Evolutionary conservation across 1,284 basidiomycete genomes (phyloP), one percentile per base, ranked within the genome.

Genomic region (Apiotrichum domesticum): DNA sequence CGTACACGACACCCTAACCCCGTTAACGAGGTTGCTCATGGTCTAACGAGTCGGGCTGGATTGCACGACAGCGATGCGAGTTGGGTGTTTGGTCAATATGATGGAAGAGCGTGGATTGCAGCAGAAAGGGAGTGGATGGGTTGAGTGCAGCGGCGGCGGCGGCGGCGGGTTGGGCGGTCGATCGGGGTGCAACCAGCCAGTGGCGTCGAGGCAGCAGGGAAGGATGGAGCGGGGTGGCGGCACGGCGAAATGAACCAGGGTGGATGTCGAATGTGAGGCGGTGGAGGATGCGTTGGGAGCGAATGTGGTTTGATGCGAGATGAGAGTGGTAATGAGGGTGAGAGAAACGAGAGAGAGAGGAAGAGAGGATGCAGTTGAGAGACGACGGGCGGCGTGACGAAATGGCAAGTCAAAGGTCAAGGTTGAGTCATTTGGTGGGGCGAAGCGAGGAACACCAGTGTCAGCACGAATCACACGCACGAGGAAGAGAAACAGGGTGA

Each of bases 1-100:
- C 88, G 80, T 77, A 91, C 89, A 84, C 77, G 87, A 87, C 70
- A 91, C 84, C 83, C 87, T 90, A 78, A 91, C 86, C 72, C 90
- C 90, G 77, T 92, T 92, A 78, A 92, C 90, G 59, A 61, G 57
- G 60, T 54, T 63, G 57, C 55, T 63, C 54, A 57, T 59, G 41
- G 35, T 56, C 42, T 39, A 40, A 46, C 33, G 33, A 35, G 53
- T 34, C 46, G 46, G 6, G 37, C 37, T 39, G 6, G 8, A 39
- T 8, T 29, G 37, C 13, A 9, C 37, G 46, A 33, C 11, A 14
- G 34, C 5, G 13, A 34, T 34, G 45, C 32, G 32, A 13, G 37
- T 8, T 39, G 37, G 13, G 37, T 39, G 37, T 39, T 8, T 39
- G 29, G 29, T 29, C 29, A 29, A 29, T 29, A 29, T 29, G 29